phyloP scores from a whole-genome alignment of 352 stramenopile genomes.

The Aphanomyces stellatus region DNA sequence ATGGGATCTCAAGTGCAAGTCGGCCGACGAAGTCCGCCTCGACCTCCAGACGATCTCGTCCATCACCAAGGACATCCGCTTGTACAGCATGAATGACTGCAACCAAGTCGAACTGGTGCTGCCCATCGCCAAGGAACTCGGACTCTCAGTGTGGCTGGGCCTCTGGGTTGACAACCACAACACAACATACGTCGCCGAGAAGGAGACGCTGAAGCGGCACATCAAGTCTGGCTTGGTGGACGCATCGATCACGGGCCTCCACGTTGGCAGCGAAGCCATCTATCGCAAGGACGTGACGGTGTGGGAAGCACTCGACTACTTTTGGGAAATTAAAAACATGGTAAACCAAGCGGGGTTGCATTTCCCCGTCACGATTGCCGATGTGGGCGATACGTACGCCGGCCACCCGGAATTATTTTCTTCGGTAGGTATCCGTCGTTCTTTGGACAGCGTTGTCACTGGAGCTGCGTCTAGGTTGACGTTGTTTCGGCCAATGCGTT shows the following conservation, averaged over 20 bases:
- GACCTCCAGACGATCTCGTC: constrained; percentile 45
- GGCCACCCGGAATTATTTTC: constrained; percentile 41
- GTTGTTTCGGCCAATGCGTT: constrained; percentile 55
- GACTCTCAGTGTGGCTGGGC: constrained; percentile 45
- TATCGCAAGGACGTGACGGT: constrained; percentile 51
- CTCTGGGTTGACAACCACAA: constrained; percentile 43
- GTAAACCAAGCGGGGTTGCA: constrained; percentile 21
- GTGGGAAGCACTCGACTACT: constrained; percentile 36
- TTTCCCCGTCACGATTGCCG: constrained; percentile 52
- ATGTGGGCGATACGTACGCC: constrained; percentile 44
- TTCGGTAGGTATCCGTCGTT: constrained; percentile 18
- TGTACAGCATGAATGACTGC: constrained; percentile 62
- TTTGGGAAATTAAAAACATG: constrained; percentile 42
- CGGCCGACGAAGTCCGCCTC: constrained; percentile 29
- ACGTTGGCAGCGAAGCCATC: constrained; percentile 60
- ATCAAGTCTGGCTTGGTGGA: constrained; percentile 33
- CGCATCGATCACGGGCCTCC: constrained; percentile 42
- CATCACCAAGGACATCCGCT: constrained; percentile 45
- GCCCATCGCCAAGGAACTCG: constrained; percentile 39
- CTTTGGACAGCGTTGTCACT: background rate
- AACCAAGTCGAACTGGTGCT: constrained; percentile 38
- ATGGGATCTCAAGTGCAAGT: constrained; percentile 41
- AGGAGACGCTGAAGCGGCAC: constrained; percentile 27
- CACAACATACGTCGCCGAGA: constrained; percentile 38
- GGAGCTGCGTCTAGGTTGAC: constrained; percentile 26